phyloP scores from a whole-genome alignment of 2,329 filamentous ascomycete species.

The Trichoderma breve region DNA sequence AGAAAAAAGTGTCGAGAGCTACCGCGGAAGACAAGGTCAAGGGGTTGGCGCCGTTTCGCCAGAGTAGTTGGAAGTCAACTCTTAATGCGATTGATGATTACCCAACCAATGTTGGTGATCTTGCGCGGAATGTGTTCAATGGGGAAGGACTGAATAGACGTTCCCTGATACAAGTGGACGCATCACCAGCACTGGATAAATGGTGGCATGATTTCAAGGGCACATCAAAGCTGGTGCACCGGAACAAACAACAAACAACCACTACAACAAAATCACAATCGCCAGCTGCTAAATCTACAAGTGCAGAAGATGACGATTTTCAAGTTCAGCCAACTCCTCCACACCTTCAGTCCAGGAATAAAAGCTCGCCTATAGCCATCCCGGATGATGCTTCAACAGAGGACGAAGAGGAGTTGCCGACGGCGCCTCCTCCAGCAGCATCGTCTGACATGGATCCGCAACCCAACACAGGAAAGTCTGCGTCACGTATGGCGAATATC shows the following conservation, averaged over 20 bases:
- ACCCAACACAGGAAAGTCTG: conserved; percentile 23
- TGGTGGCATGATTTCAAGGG: conserved; percentile 51
- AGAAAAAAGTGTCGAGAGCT: conserved; percentile 45
- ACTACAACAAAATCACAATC: conserved; percentile 18
- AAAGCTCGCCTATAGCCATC: conserved; percentile 21
- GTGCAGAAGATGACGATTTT: conserved; percentile 49
- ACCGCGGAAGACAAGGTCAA: conserved; percentile 49
- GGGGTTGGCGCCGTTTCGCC: conserved; percentile 50
- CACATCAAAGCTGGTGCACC: conserved; percentile 27
- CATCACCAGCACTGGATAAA: conserved; percentile 39
- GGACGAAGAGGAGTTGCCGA: conserved; percentile 30
- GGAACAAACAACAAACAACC: conserved; percentile 22
- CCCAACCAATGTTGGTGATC: conserved; percentile 33
- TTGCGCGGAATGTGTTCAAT: conserved; percentile 46
- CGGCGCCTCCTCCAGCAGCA: conserved; percentile 23
- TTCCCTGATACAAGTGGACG: conserved; percentile 31
- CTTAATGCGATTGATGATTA: conserved; percentile 26
- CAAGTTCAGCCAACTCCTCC: conserved; percentile 51
- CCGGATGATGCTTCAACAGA: conserved; percentile 35
- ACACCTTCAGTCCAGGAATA: conserved; percentile 32
- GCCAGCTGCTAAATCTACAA: conserved; percentile 24
- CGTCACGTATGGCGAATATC: conserved; percentile 36
- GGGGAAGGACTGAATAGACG: conserved; percentile 33
- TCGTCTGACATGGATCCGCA: conserved; percentile 23
- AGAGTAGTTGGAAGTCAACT: conserved; percentile 38